A percentile compares a stretch with the other conserved stretches of the same genome.
Evolutionary conservation across 2,329 filamentous ascomycete species (phyloP).

Genomic region (Arachnopeziza araneosa): DNA sequence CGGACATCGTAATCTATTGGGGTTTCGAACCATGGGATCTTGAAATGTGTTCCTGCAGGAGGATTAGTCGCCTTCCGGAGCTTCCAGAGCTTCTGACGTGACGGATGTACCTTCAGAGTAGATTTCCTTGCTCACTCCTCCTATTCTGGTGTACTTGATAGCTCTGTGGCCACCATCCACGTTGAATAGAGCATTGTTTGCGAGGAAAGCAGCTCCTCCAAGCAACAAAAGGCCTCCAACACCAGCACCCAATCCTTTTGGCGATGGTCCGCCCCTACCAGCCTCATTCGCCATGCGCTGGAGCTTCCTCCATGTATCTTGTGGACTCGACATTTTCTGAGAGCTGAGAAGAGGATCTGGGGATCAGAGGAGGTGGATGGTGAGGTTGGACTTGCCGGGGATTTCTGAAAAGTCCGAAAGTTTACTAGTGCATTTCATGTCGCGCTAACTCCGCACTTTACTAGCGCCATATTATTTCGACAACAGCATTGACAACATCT

Average conservation of each 20-base stretch:
- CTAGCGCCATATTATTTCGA: slow-evolving; percentile 8
- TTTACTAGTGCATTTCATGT: slow-evolving; percentile 21
- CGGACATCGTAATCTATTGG: slow-evolving; percentile 96
- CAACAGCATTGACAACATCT: neutral
- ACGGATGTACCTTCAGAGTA: slow-evolving; percentile 73
- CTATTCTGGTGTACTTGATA: slow-evolving; percentile 94
- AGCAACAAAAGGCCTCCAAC: slow-evolving; percentile 48
- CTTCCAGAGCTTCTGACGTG: neutral
- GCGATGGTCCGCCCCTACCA: slow-evolving; percentile 39
- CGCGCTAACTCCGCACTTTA: slow-evolving; percentile 12
- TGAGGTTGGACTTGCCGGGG: slow-evolving; percentile 4
- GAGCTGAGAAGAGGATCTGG: slow-evolving; percentile 1
- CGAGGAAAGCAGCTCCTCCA: slow-evolving; percentile 46
- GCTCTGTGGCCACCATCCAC: slow-evolving; percentile 98
- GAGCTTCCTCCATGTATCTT: slow-evolving; percentile 61
- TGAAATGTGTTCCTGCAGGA: slow-evolving; percentile 77
- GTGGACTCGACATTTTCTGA: slow-evolving; percentile 44
- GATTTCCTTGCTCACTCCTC: slow-evolving; percentile 93
- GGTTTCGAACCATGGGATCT: slow-evolving; percentile 95
- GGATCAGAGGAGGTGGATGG: slow-evolving; percentile 3
- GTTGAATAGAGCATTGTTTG: slow-evolving; percentile 60
- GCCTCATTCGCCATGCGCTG: slow-evolving; percentile 53
- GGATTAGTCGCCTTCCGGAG: slow-evolving; percentile 1
- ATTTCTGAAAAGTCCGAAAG: slow-evolving; percentile 6
- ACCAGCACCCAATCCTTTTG: slow-evolving; percentile 45